phyloP scores from a whole-genome alignment of 2,329 filamentous ascomycete species.

The Byssochlamys sp. region DNA sequence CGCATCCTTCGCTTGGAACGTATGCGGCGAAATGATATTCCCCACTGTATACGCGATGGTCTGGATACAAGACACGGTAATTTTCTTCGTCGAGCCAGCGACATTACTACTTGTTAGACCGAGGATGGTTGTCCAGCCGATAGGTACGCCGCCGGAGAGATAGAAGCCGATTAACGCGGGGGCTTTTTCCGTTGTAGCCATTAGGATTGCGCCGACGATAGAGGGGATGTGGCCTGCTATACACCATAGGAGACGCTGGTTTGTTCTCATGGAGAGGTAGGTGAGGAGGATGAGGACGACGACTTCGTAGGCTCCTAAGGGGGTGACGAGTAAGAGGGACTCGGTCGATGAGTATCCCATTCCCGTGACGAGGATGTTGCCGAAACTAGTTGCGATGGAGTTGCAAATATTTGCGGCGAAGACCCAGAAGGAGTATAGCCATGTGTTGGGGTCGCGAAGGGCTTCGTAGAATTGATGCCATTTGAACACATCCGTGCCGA shows the following conservation, averaged over 20 bases:
- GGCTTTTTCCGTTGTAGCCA: constrained; percentile 29
- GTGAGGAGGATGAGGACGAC: constrained; percentile 28
- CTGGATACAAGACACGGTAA: constrained; percentile 25
- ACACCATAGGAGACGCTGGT: constrained; percentile 26
- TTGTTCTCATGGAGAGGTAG: constrained; percentile 27
- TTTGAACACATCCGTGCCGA: constrained; percentile 26
- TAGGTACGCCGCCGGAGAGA: constrained; percentile 28
- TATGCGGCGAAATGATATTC: constrained; percentile 37
- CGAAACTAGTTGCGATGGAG: constrained; percentile 29
- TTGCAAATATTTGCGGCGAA: constrained; percentile 32
- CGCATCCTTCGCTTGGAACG: constrained; percentile 29
- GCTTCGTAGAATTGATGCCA: constrained; percentile 26
- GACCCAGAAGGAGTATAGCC: constrained; percentile 27
- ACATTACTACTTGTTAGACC: constrained; percentile 29
- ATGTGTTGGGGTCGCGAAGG: constrained; percentile 25
- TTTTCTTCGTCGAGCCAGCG: constrained; percentile 29
- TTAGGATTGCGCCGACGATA: constrained; percentile 29
- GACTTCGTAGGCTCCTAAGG: constrained; percentile 30
- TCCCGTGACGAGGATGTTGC: constrained; percentile 29
- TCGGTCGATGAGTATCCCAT: constrained; percentile 27
- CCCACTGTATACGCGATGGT: constrained; percentile 31
- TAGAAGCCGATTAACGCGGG: constrained; percentile 31
- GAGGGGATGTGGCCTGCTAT: constrained; percentile 28
- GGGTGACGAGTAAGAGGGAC: constrained; percentile 29
- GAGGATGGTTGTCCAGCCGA: constrained; percentile 32